phyloP scores from a whole-genome alignment of 306 rosid species.

The Medicago arabica region DNA sequence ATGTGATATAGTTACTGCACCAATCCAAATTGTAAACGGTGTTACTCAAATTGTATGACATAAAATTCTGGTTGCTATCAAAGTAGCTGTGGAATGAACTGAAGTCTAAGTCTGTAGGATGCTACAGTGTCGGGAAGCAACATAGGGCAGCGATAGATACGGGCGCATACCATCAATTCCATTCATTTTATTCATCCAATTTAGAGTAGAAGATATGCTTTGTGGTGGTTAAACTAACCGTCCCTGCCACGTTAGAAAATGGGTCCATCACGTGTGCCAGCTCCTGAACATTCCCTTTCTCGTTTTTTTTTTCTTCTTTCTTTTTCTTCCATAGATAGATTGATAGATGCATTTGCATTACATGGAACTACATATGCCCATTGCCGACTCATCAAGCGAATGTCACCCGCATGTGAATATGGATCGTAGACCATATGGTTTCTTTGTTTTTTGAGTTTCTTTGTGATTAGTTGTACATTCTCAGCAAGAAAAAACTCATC shows the following conservation, averaged over 20 bases:
- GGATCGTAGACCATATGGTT: not conserved
- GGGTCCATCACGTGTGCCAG: conserved; percentile 36
- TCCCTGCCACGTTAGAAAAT: not conserved
- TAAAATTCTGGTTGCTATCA: too few species aligned
- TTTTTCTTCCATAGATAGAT: too few species aligned
- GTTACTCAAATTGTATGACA: too few species aligned
- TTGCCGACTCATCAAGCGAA: not conserved
- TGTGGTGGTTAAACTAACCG: conserved; percentile 8
- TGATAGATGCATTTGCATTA: conserved; percentile 1
- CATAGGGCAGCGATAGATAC: not conserved
- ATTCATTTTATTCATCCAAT: too few species aligned
- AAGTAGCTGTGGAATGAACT: too few species aligned
- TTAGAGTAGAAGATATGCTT: not conserved
- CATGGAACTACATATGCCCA: too few species aligned
- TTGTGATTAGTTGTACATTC: too few species aligned
- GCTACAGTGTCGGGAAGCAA: not conserved
- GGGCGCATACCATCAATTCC: not conserved
- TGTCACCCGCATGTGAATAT: conserved; percentile 9
- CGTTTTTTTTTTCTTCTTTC: too few species aligned
- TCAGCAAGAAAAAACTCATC: too few species aligned
- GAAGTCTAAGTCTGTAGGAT: not conserved
- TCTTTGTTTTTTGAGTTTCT: not conserved
- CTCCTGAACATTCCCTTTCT: not conserved
- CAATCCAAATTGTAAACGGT: too few species aligned
- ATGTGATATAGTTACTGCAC: too few species aligned